A percentile compares a stretch with the other conserved stretches of the same genome.
phyloP scores from a whole-genome alignment of 345 rosid species.

The Syzygium aqueum region DNA sequence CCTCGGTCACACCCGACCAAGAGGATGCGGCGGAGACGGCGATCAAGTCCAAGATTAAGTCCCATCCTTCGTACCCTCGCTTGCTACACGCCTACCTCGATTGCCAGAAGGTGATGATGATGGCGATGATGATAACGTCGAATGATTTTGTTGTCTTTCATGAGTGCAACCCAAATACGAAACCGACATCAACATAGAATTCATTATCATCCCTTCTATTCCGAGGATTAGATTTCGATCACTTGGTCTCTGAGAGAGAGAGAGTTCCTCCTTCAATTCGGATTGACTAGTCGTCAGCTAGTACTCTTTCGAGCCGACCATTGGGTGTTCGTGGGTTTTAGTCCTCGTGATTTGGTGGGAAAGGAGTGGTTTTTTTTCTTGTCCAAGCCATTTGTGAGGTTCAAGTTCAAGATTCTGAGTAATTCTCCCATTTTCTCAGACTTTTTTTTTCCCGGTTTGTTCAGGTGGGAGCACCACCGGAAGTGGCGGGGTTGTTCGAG shows the following conservation, averaged over 20 bases:
- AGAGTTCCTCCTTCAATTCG: neutral
- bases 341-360: neutral
- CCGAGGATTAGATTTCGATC: neutral
- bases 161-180: neutral
- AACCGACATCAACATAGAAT: neutral
- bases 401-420: neutral
- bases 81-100: slow-evolving; percentile 80
- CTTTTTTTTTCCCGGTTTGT: neutral
- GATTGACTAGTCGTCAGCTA: neutral
- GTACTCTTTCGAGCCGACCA: neutral
- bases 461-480: slow-evolving; percentile 93
- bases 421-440: neutral
- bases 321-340: neutral
- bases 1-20: slow-evolving; percentile 44
- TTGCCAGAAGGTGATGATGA: slow-evolving; percentile 75
- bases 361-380: neutral
- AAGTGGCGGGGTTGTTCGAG: slow-evolving; percentile 36
- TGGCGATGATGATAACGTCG: neutral
- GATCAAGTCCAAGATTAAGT: slow-evolving; percentile 72
- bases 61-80: slow-evolving; percentile 80
- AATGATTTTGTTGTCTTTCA: neutral
- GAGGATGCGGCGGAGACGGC: slow-evolving; percentile 31
- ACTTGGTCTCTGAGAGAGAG: neutral
- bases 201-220: neutral
- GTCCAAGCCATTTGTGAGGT: neutral